Conservation (phyloP, 805 yeast species). For the Spathaspora sp. region DNA sequence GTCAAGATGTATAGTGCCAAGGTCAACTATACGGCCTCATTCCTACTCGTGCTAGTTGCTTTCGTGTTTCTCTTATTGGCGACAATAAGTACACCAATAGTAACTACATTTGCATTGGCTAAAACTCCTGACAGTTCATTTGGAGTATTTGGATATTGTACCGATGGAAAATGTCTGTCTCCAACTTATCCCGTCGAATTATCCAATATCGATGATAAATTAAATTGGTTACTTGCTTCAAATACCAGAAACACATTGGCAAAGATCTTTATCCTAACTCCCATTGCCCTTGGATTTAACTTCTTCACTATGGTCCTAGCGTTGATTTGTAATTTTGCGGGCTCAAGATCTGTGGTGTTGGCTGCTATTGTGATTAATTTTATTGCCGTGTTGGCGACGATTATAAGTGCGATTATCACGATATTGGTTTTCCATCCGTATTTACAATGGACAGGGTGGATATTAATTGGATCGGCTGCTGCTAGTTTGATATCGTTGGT, state of each 20-base stretch:
- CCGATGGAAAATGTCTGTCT: slow-evolving; percentile 33
- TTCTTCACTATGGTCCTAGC: slow-evolving; percentile 31
- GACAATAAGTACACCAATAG: slow-evolving; percentile 60
- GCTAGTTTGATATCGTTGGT: slow-evolving; percentile 51
- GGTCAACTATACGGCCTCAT: slow-evolving; percentile 1
- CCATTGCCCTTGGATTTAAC: slow-evolving; percentile 64
- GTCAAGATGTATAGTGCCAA: neutral
- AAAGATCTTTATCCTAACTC: slow-evolving; percentile 54
- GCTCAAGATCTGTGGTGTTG: slow-evolving; percentile 20
- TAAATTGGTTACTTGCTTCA: slow-evolving; percentile 48
- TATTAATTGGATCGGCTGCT: slow-evolving; percentile 63
- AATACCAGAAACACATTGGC: slow-evolving; percentile 50
- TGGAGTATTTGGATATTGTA: slow-evolving; percentile 71
- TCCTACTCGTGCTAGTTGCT: slow-evolving; percentile 45
- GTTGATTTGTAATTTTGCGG: slow-evolving; percentile 19
- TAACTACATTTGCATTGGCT: slow-evolving; percentile 46
- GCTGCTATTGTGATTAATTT: slow-evolving; percentile 43
- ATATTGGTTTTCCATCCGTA: slow-evolving; percentile 63
- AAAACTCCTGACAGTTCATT: slow-evolving; percentile 42
- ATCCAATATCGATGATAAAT: slow-evolving; percentile 19
- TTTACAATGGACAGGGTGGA: slow-evolving; percentile 70
- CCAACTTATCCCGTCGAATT: slow-evolving; percentile 47
- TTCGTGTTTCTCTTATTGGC: slow-evolving; percentile 62
- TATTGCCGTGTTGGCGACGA: slow-evolving; percentile 51
- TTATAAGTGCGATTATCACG: slow-evolving; percentile 51